These are phyloP conservation scores for Daldinia sp. DNA, from an alignment of 2,329 filamentous ascomycete species.

Conservation along the genomic window DNA sequence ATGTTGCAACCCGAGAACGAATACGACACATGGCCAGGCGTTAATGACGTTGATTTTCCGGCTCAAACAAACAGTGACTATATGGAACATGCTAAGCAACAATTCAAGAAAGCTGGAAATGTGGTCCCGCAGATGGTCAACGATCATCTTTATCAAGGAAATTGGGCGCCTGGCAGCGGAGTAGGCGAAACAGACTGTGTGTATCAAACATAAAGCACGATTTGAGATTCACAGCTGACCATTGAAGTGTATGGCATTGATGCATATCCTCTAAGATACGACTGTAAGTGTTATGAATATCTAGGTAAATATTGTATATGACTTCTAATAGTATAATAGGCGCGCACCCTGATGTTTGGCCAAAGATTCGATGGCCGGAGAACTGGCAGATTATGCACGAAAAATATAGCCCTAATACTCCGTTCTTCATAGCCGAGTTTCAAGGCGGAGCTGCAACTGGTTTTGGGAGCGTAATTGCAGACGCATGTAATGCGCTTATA, in stretches of 20 bases:
- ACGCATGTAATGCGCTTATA: conserved; percentile 74
- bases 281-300: not conserved
- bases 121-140: conserved; percentile 81
- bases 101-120: conserved; percentile 74
- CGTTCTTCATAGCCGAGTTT: conserved; percentile 24
- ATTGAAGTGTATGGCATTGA: not conserved
- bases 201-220: not conserved
- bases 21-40: conserved; percentile 62
- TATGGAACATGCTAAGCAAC: conserved; percentile 76
- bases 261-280: conserved; percentile 2
- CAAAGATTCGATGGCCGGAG: conserved; percentile 39
- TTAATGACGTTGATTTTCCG: conserved; percentile 64
- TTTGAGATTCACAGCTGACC: not conserved
- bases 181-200: conserved; percentile 54
- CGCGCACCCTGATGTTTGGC: conserved; percentile 63
- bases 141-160: conserved; percentile 69
- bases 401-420: conserved; percentile 40
- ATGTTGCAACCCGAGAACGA: not conserved
- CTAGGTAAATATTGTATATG: not conserved
- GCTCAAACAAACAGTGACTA: conserved; percentile 66
- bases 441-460: conserved; percentile 66
- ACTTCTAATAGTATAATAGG: conserved; percentile 19
- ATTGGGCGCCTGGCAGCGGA: conserved; percentile 73
- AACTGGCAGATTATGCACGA: conserved; percentile 44
- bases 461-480: conserved; percentile 33